phyloP scores from a whole-genome alignment of 495 filamentous ascomycete genomes.

The Diplogelasinospora grovesii region DNA sequence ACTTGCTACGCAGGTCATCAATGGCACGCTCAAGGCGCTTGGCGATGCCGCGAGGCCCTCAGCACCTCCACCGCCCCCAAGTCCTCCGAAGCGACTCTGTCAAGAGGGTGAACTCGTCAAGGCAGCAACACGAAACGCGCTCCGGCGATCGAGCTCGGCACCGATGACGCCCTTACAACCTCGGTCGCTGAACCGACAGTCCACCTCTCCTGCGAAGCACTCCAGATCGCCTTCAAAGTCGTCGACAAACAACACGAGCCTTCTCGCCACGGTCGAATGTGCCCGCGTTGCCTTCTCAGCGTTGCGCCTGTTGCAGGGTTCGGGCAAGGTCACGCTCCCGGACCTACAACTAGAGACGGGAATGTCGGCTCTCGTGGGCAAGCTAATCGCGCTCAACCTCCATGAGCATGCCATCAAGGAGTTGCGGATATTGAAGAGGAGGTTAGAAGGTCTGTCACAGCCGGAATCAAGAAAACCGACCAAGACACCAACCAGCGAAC shows the following conservation, averaged over 20 bases:
- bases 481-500: constrained; percentile 14
- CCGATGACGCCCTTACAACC: constrained; percentile 47
- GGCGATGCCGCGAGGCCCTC: constrained; percentile 60
- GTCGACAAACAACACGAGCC: constrained; percentile 23
- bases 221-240: constrained; percentile 17
- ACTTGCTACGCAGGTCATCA: constrained; percentile 78
- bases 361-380: constrained; percentile 67
- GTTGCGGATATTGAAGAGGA: constrained; percentile 59
- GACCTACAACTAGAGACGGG: constrained; percentile 77
- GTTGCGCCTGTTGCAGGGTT: constrained; percentile 53
- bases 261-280: constrained; percentile 60
- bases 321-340: constrained; percentile 42
- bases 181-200: constrained; percentile 45
- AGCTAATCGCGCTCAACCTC: constrained; percentile 63
- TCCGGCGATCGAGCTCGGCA: constrained; percentile 41
- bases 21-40: constrained; percentile 65
- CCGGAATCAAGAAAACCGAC: constrained; percentile 24
- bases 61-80: constrained; percentile 15
- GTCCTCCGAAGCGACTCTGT: constrained; percentile 17
- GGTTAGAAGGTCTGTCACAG: constrained; percentile 40
- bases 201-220: constrained; percentile 40
- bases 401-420: constrained; percentile 75
- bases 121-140: constrained; percentile 25
- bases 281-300: constrained; percentile 65
- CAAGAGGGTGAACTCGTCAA: constrained; percentile 29